Conservation (phyloP, 108 stramenopile species). For the Skeletonema menzelii region DNA sequence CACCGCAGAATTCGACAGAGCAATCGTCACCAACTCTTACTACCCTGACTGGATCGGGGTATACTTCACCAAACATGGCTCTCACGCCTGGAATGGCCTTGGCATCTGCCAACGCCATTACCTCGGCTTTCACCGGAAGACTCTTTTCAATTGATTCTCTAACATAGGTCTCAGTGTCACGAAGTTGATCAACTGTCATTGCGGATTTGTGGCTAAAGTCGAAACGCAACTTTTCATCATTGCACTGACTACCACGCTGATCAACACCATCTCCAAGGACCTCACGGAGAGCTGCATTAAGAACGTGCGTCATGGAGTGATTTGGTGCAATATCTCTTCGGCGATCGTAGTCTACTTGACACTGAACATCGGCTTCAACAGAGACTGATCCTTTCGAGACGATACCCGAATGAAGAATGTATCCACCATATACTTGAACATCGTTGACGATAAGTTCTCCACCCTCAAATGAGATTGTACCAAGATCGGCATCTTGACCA, state of each 20-base stretch:
- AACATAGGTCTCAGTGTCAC: slow-evolving; percentile 84
- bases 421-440: slow-evolving; percentile 88
- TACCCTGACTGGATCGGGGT: slow-evolving; percentile 98
- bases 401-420: slow-evolving; percentile 84
- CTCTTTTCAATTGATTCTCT: slow-evolving; percentile 67
- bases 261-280: slow-evolving; percentile 84
- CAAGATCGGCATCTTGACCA: slow-evolving; percentile 95
- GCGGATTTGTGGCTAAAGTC: slow-evolving; percentile 95
- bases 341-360: slow-evolving; percentile 93
- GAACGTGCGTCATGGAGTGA: slow-evolving; percentile 99
- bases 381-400: slow-evolving; percentile 56
- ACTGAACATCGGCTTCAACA: slow-evolving; percentile 78
- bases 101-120: slow-evolving; percentile 83
- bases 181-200: slow-evolving; percentile 81
- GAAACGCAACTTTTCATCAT: slow-evolving; percentile 97
- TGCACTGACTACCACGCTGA: slow-evolving; percentile 89
- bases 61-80: slow-evolving; percentile 98
- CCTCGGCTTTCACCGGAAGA: slow-evolving; percentile 65
- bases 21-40: slow-evolving; percentile 86
- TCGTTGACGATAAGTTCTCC: slow-evolving; percentile 67
- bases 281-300: slow-evolving; percentile 96
- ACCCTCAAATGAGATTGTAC: slow-evolving; percentile 50
- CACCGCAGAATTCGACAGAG: slow-evolving; percentile 93
- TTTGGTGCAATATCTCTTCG: slow-evolving; percentile 92
- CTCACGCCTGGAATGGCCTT: slow-evolving; percentile 89